Evolutionary conservation across 768 basidiomycete species (phyloP).

Genomic region (Lyophyllum atratum): DNA sequence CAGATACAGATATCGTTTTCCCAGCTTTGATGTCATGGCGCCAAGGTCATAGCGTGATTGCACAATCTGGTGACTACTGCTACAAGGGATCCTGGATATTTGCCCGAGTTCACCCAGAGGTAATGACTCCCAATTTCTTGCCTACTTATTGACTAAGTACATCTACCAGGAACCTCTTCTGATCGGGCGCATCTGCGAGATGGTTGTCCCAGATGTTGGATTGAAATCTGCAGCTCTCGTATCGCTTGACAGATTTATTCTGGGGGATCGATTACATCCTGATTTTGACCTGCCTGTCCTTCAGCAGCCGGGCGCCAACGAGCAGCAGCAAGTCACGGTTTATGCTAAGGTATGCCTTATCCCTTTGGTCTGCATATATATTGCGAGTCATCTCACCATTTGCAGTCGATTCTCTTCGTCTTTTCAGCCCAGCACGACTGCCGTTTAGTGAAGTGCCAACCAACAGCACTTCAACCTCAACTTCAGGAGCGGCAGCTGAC

Average conservation of each 20-base stretch:
- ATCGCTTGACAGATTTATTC: neutral
- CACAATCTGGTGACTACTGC: neutral
- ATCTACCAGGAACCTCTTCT: neutral
- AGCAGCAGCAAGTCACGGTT: neutral
- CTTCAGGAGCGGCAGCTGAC: constrained; percentile 16
- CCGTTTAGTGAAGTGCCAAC: constrained; percentile 10
- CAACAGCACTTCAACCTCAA: constrained; percentile 6
- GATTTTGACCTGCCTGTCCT: constrained; percentile 1
- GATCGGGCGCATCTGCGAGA: neutral
- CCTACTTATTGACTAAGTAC: neutral
- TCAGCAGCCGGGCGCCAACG: neutral
- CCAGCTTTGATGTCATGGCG: neutral
- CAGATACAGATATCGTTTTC: neutral
- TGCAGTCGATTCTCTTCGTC: constrained; percentile 9
- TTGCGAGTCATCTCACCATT: neutral
- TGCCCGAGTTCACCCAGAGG: neutral
- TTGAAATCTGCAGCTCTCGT: neutral
- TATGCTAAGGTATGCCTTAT: neutral
- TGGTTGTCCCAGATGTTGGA: neutral
- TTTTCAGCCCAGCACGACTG: constrained; percentile 24
- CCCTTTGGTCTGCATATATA: neutral
- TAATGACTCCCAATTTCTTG: neutral
- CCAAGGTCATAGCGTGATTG: neutral
- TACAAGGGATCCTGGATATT: neutral
- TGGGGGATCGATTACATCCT: neutral